Evolutionary conservation across 2,329 filamentous ascomycete genomes (phyloP), one percentile per base, ranked within the genome.

Genomic region (Penicillium sp.): DNA sequence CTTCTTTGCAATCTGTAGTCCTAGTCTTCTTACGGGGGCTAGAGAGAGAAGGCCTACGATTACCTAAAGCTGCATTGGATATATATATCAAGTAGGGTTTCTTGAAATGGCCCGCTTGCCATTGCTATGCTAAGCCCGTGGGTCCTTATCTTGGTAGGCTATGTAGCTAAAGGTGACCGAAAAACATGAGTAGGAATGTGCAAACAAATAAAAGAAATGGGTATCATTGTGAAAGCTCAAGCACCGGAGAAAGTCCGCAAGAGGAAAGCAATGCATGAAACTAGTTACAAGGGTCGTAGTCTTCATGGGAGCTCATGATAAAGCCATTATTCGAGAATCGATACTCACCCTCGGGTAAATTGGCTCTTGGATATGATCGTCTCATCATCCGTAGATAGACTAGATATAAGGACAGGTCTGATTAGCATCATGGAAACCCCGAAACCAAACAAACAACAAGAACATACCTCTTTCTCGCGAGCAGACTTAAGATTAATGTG

Each of bases 401-500:
- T 64, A 57, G 11, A 36, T 11, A 23, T 1, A 19, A n/a, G 21
- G 6, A 43, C 2, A 45, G 39, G 21, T 1, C 50, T 19, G 15
- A 29, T 47, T 21, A 45, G 38, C 5, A 36, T 39, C 34, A 53
- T 16, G 10, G 29, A 16, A 34, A 11, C 6, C 5, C 13, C 4
- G 16, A 27, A 5, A 33, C 5, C 11, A 33, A 25, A 23, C 5
- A 39, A 4, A 5, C 4, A 34, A 16, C 15, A 45, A 44, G 46
- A 40, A 63, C 66, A 53, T 67, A 75, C 77, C 74, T 80, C 79
- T 19, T 75, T 69, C 58, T 82, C 77, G 64, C 84, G 77, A 11
- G 86, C 86, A 44, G 76, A 70, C 65, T 87, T 82, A 25, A 90
- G 75, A 61, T 81, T 84, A 1, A 78, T 75, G 71, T 86, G 86